phyloP scores from a whole-genome alignment of 73 alveolate species.

The Paramecium sexaurelia region DNA sequence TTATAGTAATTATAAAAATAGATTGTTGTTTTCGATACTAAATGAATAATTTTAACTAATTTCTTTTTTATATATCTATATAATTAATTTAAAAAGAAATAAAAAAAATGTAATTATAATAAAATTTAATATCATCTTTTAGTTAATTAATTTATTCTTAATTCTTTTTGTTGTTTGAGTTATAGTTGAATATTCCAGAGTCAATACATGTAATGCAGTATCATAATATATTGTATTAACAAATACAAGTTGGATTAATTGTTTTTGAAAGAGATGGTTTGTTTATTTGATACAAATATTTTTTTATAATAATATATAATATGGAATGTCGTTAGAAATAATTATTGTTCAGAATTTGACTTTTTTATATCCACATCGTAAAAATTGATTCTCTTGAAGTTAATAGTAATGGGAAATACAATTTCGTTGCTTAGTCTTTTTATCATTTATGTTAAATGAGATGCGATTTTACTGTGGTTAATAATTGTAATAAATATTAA shows the following conservation, averaged over 20 bases:
- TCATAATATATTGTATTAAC: background rate
- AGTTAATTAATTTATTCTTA: background rate
- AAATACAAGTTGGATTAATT: background rate
- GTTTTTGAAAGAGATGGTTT: background rate
- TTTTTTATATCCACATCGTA: constrained; percentile 13
- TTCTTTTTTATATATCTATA: too few species aligned
- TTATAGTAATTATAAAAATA: background rate
- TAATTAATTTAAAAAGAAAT: too few species aligned
- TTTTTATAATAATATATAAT: background rate
- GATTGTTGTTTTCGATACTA: background rate
- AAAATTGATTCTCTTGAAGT: background rate
- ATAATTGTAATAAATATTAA: background rate
- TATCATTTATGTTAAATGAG: background rate
- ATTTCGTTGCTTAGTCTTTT: background rate
- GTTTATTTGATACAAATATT: background rate
- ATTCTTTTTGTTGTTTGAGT: background rate
- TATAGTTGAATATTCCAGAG: background rate
- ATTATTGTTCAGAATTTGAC: background rate
- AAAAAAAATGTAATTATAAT: background rate
- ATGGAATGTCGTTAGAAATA: background rate
- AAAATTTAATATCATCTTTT: background rate
- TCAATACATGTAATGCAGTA: background rate
- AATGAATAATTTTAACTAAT: too few species aligned
- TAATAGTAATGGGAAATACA: constrained; percentile 3
- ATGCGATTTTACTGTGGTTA: background rate